Conservation (phyloP, 192 early-diverging fungal genomes). For the Gryganskiella cystojenkinii region DNA sequence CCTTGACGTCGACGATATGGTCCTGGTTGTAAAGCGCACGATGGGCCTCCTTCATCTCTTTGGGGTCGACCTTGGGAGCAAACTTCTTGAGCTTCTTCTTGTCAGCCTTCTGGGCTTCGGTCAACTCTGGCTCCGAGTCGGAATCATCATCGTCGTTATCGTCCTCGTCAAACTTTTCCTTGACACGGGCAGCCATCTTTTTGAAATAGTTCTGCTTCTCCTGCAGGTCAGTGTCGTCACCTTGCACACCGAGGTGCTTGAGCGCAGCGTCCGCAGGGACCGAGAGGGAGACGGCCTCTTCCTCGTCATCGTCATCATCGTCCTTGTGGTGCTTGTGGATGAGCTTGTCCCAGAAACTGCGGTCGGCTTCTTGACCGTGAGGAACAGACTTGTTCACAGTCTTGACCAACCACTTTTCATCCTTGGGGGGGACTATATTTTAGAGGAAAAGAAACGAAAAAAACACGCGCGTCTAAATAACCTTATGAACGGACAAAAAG, state of each 20-base stretch:
- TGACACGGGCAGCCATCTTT: conserved; percentile 38
- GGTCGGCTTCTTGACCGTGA: conserved; percentile 20
- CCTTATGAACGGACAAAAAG: not conserved
- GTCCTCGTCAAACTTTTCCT: conserved; percentile 50
- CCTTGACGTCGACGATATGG: not conserved
- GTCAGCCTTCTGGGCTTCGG: conserved; percentile 22
- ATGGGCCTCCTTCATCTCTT: conserved; percentile 50
- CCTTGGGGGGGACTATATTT: conserved; percentile 35
- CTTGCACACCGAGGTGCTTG: conserved; percentile 30
- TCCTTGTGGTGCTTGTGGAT: conserved; percentile 16
- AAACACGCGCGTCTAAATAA: not conserved
- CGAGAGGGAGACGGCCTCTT: conserved; percentile 30
- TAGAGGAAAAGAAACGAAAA: not conserved
- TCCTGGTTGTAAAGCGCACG: conserved; percentile 22
- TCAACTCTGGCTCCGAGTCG: conserved; percentile 14
- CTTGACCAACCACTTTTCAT: conserved; percentile 48
- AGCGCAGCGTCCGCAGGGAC: conserved; percentile 46
- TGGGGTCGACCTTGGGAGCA: conserved; percentile 48
- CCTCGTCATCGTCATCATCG: conserved; percentile 11
- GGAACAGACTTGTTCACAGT: conserved; percentile 42
- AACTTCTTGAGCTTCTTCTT: conserved; percentile 31
- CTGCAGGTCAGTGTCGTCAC: conserved; percentile 21
- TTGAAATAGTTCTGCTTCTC: conserved; percentile 49
- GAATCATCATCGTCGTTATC: conserved; percentile 37
- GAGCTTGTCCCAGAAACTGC: conserved; percentile 42